Percentiles rank a stretch among this genome's conserved stretches.
phyloP scores from a whole-genome alignment of 2,329 filamentous ascomycete genomes.

The Botrytis galanthina region DNA sequence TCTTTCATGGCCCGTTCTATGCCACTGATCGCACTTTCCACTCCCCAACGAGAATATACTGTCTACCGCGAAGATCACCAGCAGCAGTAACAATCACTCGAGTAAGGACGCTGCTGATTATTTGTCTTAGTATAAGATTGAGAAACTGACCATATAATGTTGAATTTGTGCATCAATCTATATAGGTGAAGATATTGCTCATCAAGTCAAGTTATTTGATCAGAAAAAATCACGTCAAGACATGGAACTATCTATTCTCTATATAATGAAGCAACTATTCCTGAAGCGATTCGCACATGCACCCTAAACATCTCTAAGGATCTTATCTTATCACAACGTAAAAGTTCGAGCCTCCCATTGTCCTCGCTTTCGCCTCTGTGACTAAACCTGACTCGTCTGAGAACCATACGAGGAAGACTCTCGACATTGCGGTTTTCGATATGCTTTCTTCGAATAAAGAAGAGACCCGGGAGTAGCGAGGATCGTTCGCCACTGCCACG shows the following conservation, averaged over 20 bases:
- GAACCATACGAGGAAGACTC: not conserved
- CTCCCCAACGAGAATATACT: not conserved
- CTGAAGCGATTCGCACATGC: not conserved
- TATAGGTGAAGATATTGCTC: not conserved
- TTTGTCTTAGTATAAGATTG: not conserved
- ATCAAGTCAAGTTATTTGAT: not conserved
- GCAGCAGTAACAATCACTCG: not conserved
- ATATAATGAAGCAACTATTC: not conserved
- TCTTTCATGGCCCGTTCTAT: no score
- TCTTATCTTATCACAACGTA: not conserved
- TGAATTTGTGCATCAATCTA: not conserved
- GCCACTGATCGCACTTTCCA: not conserved
- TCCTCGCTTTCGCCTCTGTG: not conserved
- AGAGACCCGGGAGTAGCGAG: no score
- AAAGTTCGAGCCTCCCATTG: not conserved
- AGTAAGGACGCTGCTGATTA: not conserved
- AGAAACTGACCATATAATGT: not conserved
- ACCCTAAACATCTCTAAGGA: fast-evolving
- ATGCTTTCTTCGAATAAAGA: not conserved
- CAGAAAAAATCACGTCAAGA: not conserved
- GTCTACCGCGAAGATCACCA: not conserved
- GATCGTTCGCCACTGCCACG: not conserved
- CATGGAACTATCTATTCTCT: not conserved
- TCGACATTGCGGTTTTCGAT: not conserved
- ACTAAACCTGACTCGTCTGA: fast-evolving